Conservation (phyloP, 768 basidiomycete species). For the Strobilomyces echinocephalus region DNA sequence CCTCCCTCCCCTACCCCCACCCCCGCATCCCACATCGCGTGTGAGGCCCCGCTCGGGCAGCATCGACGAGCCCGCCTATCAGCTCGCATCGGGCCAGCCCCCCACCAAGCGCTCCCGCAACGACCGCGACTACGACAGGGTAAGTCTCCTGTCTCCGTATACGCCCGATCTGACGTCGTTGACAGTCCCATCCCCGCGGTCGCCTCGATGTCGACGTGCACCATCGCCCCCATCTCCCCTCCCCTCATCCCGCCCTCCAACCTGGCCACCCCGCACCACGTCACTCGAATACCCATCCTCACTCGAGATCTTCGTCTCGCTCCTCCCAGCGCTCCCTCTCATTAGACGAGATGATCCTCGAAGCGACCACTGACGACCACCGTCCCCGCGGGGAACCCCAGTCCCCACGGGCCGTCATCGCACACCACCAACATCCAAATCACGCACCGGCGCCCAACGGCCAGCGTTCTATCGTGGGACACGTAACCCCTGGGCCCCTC, state of each 20-base stretch:
- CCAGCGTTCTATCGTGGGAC: conserved; percentile 21
- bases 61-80: conserved; percentile 33
- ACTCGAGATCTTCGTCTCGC: conserved; percentile 33
- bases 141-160: background rate
- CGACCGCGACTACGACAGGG: conserved; percentile 34
- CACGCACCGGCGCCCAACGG: conserved; percentile 13
- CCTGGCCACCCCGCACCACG: conserved; percentile 11
- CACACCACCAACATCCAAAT: conserved; percentile 30
- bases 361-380: conserved; percentile 39
- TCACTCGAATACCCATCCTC: conserved; percentile 7
- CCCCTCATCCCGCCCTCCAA: conserved; percentile 11
- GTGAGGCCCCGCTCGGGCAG: conserved; percentile 44
- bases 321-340: conserved; percentile 34
- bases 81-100: conserved; percentile 36
- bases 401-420: conserved; percentile 26
- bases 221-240: conserved; percentile 23
- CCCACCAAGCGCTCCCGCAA: conserved; percentile 46
- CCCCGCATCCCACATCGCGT: conserved; percentile 33
- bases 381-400: conserved; percentile 30
- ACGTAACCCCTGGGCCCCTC: conserved; percentile 26
- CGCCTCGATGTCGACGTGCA: conserved; percentile 26
- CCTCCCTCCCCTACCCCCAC: conserved; percentile 36
- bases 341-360: conserved; percentile 47
- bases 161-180: conserved; percentile 4
- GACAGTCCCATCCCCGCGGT: conserved; percentile 15